Conservation (phyloP, 805 yeast genomes). For the Wickerhamomyces alni region DNA sequence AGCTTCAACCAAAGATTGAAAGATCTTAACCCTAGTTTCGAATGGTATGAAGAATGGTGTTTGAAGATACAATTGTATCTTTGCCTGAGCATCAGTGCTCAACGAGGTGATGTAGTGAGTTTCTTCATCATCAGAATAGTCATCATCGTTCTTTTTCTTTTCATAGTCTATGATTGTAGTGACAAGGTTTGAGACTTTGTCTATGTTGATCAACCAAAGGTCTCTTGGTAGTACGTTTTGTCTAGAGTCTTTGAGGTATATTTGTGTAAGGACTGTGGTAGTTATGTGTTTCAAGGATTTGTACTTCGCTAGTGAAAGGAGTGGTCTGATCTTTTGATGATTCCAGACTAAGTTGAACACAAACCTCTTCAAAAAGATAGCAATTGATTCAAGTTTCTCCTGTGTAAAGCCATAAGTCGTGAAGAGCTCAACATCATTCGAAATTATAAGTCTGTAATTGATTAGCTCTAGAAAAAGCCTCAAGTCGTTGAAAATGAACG, state of each 20-base stretch:
- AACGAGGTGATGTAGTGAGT: constrained; percentile 13
- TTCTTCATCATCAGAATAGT: constrained; percentile 8
- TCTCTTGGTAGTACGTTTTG: constrained; percentile 40
- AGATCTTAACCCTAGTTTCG: constrained; percentile 63
- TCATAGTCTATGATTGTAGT: constrained; percentile 38
- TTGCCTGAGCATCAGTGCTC: constrained; percentile 20
- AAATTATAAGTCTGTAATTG: constrained; percentile 60
- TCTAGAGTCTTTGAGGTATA: constrained; percentile 62
- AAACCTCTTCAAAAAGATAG: constrained; percentile 42
- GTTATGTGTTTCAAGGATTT: constrained; percentile 29
- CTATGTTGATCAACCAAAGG: constrained; percentile 47
- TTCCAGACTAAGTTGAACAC: constrained; percentile 46
- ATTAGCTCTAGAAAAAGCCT: constrained; percentile 53
- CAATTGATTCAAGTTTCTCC: constrained; percentile 32
- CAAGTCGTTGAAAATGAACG: constrained; percentile 28
- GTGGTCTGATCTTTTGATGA: constrained; percentile 6
- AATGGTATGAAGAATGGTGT: constrained; percentile 82
- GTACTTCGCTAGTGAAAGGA: constrained; percentile 4
- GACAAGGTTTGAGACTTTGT: constrained; percentile 28
- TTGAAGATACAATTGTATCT: constrained; percentile 47
- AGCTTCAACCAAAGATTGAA: constrained; percentile 52
- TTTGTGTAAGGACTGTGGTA: constrained; percentile 52
- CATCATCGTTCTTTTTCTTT: constrained; percentile 19
- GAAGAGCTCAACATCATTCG: constrained; percentile 59
- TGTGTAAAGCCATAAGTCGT: constrained; percentile 32